Conservation (phyloP, 2,329 filamentous ascomycete genomes). For the Exophiala alcalophila region DNA sequence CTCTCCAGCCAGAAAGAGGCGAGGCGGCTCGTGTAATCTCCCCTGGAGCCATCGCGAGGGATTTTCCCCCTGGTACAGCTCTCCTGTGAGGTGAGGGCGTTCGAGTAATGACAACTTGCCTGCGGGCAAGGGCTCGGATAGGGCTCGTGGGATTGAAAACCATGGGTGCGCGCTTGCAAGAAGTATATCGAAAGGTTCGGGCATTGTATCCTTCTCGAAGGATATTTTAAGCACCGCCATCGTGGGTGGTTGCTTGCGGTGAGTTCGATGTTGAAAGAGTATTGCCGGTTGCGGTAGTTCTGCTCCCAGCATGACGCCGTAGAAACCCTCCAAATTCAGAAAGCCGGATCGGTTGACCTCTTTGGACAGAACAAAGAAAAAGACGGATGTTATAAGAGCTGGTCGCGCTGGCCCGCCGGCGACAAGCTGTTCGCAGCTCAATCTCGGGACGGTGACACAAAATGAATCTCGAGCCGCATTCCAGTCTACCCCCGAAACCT, state of each 20-base stretch:
- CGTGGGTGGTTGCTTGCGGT: conserved; percentile 18
- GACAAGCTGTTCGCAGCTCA: conserved; percentile 18
- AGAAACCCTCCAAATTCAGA: not conserved
- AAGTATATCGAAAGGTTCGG: conserved; percentile 4
- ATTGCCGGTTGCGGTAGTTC: conserved; percentile 27
- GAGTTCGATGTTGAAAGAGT: conserved; percentile 20
- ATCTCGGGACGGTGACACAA: conserved; percentile 22
- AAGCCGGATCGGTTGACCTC: conserved; percentile 13
- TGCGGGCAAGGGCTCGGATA: conserved; percentile 17
- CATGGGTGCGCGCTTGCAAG: conserved; percentile 6
- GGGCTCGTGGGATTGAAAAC: conserved; percentile 23
- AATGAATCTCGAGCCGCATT: conserved; percentile 25
- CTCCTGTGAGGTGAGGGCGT: not conserved
- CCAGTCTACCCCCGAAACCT: conserved; percentile 29
- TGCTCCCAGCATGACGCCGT: conserved; percentile 7
- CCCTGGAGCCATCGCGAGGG: conserved; percentile 7
- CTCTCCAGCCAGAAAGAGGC: conserved; percentile 12
- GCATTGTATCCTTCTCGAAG: conserved; percentile 2
- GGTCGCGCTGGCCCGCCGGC: not conserved
- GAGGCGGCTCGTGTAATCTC: conserved; percentile 5
- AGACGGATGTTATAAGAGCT: conserved; percentile 1
- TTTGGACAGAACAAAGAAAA: conserved; percentile 21
- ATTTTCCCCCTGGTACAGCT: not conserved
- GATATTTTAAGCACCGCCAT: conserved; percentile 22
- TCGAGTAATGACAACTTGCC: conserved; percentile 11